Conservation (phyloP, 2,329 filamentous ascomycete species). For the Fusarium stilboides region DNA sequence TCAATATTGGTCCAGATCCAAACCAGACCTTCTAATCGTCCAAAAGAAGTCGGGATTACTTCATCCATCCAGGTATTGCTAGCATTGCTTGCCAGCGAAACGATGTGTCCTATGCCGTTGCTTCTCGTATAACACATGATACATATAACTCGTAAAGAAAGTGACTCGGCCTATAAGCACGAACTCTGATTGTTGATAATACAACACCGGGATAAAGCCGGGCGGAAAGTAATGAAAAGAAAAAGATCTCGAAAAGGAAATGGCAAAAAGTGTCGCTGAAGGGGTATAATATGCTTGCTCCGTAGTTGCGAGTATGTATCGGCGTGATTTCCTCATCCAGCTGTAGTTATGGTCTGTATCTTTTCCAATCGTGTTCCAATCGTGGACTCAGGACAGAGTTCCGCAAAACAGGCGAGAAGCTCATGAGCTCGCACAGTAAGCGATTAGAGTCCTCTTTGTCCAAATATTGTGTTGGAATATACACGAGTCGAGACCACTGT, state of each 20-base stretch:
- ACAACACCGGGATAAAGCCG: not conserved
- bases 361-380: slow-evolving; percentile 36
- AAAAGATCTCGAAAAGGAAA: slow-evolving; percentile 28
- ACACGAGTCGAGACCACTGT: slow-evolving; percentile 8
- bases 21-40: slow-evolving; percentile 8
- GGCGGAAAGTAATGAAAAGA: slow-evolving; percentile 1
- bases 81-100: slow-evolving; percentile 4
- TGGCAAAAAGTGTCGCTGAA: not conserved
- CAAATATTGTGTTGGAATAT: slow-evolving; percentile 9
- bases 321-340: slow-evolving; percentile 30
- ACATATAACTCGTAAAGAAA: slow-evolving; percentile 7
- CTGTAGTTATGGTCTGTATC: slow-evolving; percentile 12
- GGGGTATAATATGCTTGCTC: slow-evolving; percentile 2
- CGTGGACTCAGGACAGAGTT: slow-evolving; percentile 16
- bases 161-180: not conserved
- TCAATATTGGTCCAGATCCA: slow-evolving; percentile 11
- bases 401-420: slow-evolving; percentile 13
- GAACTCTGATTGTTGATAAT: not conserved
- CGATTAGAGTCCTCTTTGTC: slow-evolving; percentile 1
- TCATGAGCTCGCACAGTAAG: slow-evolving; percentile 12
- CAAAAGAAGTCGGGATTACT: slow-evolving; percentile 11
- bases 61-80: slow-evolving; percentile 9
- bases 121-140: slow-evolving; percentile 7
- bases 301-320: slow-evolving; percentile 12
- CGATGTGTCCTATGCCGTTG: not conserved